A percentile compares a stretch with the other conserved stretches of the same genome.
These are phyloP conservation scores for Melampsora abietis-canadensis DNA, from an alignment of 1,284 basidiomycete species.

Conservation along the genomic window DNA sequence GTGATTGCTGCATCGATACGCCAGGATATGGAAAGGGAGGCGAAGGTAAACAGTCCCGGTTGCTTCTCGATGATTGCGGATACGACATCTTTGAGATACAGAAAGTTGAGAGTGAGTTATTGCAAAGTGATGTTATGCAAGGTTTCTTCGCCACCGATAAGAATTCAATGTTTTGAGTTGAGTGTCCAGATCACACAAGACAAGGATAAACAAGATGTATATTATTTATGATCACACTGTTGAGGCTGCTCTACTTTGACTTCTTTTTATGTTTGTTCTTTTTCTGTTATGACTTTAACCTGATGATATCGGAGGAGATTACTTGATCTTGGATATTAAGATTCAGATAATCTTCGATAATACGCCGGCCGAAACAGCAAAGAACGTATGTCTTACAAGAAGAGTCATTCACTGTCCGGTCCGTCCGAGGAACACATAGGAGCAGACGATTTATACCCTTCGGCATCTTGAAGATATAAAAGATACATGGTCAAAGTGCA, in stretches of 20 bases:
- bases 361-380: conserved; percentile 1
- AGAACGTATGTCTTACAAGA: not conserved
- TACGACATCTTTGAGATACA: not conserved
- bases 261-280: no score
- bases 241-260: not conserved
- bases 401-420: not conserved
- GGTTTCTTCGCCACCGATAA: not conserved
- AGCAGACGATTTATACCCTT: not conserved
- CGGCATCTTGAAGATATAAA: not conserved
- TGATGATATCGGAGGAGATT: conserved; percentile 1
- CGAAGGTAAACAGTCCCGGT: not conserved
- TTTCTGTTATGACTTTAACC: not conserved
- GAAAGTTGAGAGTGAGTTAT: not conserved
- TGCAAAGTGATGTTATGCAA: not conserved
- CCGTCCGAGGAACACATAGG: not conserved
- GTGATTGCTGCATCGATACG: not conserved
- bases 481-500: conserved; percentile 1
- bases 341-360: conserved; percentile 5
- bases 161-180: not conserved
- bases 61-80: not conserved
- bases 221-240: not conserved
- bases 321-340: not conserved
- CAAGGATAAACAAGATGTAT: not conserved
- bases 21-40: not conserved
- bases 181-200: not conserved